Evolutionary conservation across 257 asterid species (phyloP), one percentile per base, ranked within the genome.

Genomic region (Petrea volubilis): DNA sequence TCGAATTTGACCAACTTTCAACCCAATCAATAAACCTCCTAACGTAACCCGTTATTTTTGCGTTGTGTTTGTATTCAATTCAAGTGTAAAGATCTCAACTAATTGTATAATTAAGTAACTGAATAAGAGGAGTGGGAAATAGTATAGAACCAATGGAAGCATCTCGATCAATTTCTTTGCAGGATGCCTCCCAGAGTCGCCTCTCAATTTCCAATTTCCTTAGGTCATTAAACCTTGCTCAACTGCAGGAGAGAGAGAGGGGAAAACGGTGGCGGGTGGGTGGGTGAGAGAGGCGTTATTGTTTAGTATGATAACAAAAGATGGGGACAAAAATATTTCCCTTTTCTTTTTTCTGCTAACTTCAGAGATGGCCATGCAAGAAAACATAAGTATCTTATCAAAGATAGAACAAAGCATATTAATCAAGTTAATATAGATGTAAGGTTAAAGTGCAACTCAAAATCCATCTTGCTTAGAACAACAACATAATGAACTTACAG

Each of bases 141-240:
- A n/a, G n/a, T n/a, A n/a, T n/a, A n/a, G n/a, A n/a, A n/a, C n/a
- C n/a, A 46, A 71, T 43, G 68, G 86, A 66, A 70, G 84, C 67
- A 17, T 79, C 84, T 46, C 80, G 86, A 41, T 85, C 97, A 33
- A 85, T 82, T 81, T 93, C 96, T 79, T 78, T 87, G 65, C 96
- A 96, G 40, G 98, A 93, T 63, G 92, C 92, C 72, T 93, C 98
- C 98, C 98, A 93, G 43, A 93, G 90, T 74, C 84, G 88, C 52
- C 73, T 89, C 80, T 91, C 96, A 43, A 93, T 87, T 50, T 87
- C 91, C 89, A 93, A 63, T 77, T 91, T 93, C 76, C 93, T 86
- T 56, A 93, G 76, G 81, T 93, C 72, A 74, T 83, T 75, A 91
- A 53, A 69, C 96, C 96, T 76, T 91, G 91, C 81, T 93, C 97